A percentile compares a stretch with the other conserved stretches of the same genome.
Evolutionary conservation across 805 yeast species (phyloP).

Genomic region (Komagataella populi): DNA sequence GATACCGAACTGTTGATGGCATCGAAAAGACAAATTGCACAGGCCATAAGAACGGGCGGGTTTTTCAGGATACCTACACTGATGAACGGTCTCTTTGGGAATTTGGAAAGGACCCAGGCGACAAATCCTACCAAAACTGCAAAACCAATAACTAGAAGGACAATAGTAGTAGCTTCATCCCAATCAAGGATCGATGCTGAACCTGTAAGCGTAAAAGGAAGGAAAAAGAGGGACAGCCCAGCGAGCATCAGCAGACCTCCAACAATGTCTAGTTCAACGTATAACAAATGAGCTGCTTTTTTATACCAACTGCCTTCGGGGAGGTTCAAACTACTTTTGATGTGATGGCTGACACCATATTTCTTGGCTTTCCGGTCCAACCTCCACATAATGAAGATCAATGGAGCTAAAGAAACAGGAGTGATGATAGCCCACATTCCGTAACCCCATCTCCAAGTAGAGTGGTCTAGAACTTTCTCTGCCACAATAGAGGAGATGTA

Average conservation of each 20-base stretch:
- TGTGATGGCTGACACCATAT: slow-evolving; percentile 7
- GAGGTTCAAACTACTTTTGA: background rate
- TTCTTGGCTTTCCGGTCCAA: slow-evolving; percentile 15
- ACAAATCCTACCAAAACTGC: background rate
- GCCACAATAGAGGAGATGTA: slow-evolving; percentile 18
- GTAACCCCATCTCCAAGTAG: slow-evolving; percentile 42
- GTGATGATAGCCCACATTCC: slow-evolving; percentile 33
- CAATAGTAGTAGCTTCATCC: background rate
- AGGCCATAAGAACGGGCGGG: background rate
- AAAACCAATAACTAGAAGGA: background rate
- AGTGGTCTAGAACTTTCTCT: slow-evolving; percentile 22
- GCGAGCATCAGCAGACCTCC: background rate
- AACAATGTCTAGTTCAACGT: slow-evolving; percentile 2
- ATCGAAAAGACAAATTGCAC: background rate
- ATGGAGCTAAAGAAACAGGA: slow-evolving; percentile 22
- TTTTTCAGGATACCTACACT: background rate
- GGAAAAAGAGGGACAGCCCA: background rate
- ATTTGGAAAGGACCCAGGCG: background rate
- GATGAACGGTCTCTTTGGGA: background rate
- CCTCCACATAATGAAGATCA: slow-evolving; percentile 13
- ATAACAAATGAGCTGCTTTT: background rate
- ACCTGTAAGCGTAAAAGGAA: background rate
- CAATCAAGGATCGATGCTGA: background rate
- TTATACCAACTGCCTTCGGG: background rate
- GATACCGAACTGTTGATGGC: background rate